Base-by-base conservation (phyloP, 495 filamentous ascomycete species). In the Aspergillus mulundensis region DNA sequence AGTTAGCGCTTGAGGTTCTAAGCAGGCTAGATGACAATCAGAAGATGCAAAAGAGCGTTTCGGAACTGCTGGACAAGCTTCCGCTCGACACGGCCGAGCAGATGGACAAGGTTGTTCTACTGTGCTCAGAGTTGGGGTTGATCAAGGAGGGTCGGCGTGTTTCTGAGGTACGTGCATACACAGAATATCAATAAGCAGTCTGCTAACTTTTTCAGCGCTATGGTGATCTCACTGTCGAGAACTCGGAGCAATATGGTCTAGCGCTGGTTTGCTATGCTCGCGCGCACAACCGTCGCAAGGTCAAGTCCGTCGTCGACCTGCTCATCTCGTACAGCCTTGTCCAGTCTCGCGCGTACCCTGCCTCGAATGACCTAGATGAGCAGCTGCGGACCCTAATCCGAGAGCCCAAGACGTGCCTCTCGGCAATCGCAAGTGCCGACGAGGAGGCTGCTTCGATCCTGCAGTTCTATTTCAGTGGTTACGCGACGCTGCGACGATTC, bases 261-360 rank as follows among this genome's bases (percentile, higher is more conserved):
- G 87, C 90, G 7, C 80, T 97, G 28, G 81, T 91, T 64, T 95
- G 91, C 75, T 95, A 91, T 67, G 84, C 92, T 39, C 84, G 91
- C 11, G 87, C 90, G 0, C 88, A 89, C 59, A 80, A 80, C 42
- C 73, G 81, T 7, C 75, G 77, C 57, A 94, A 93, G 71, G 82
- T 95, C 57, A 86, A 87, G 63, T 82, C 88, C 46, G 86, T 95
- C 20, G 78, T 93, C 21, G 86, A 92, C 63, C 80, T 91, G n/a
- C 80, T 97, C 32, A 91, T 90, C 63, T 91, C 90, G 1, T 85
- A 87, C 66, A 93, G 87, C 40, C 81, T 97, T 32, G 82, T 91
- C 40, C 86, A 93, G 54, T 96, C 92, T 12, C 81, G 83, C 8
- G 84, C 87, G 4, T 93, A 85, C 64, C 91, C 91, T 7, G 78